Evolutionary conservation across 441 rosid species (phyloP), one percentile per base, ranked within the genome.

Genomic region (Aquilaria agallochum): DNA sequence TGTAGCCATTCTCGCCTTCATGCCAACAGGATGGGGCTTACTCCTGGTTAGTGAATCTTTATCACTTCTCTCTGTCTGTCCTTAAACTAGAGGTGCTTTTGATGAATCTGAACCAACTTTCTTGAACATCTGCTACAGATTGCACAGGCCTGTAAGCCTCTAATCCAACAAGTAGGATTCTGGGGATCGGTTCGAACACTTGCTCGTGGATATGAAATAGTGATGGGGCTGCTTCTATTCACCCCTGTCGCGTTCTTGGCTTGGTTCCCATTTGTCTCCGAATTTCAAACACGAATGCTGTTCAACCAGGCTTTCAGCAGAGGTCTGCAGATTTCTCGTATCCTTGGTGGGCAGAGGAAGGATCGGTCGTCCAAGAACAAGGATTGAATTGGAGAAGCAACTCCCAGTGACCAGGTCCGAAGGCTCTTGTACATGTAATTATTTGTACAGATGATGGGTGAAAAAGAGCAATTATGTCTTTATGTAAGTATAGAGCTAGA

Each of bases 241-340:
- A 86, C 89, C 2, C 98, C 97, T 0, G 88, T 92, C 34, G 97
- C 96, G 4, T 80, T 90, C 76, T 72, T 92, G 70, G 90, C 98
- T 10, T 92, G 97, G 98, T 90, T 92, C 76, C 98, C 98, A 5
- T 86, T 87, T 50, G 92, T 92, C 49, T 88, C 96, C 0, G 94
- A 86, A 76, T 90, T 92, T 75, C 98, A 92, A 69, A 86, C 96
- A 6, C 87, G 98, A 50, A 83, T 92, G 90, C 89, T 92, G 42
- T 92, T 92, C 83, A 92, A 92, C 83, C 97, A 92, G 78, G 98
- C 98, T 50, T 88, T 92, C 77, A 90, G 98, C 69, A 78, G 98
- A 81, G 97, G 97, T 58, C 78, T 92, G 50, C 96, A 86, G 81
- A 90, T 90, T 59, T 92, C 90, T 8, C 95, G 92, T 75, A 84